Conservation (phyloP, 768 basidiomycete species). For the Leccinum pellstonianum region DNA sequence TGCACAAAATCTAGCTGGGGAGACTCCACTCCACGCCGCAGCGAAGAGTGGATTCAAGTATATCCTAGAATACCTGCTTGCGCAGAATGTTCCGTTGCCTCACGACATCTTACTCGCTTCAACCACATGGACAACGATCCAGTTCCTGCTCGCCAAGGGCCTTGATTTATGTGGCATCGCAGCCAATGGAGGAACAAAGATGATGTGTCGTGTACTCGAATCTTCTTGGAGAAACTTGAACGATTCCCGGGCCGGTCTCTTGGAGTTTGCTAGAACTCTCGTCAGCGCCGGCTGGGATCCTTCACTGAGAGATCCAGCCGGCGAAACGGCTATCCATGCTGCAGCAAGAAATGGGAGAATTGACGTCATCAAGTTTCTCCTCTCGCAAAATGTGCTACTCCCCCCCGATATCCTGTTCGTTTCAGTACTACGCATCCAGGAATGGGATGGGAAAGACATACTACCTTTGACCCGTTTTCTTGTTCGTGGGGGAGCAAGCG, state of each 20-base stretch:
- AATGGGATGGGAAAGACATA: background rate
- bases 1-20: background rate
- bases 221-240: too few relatives aligned
- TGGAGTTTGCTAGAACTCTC: background rate
- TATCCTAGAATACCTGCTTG: background rate
- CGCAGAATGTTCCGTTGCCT: background rate
- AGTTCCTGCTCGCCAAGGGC: background rate
- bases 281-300: background rate
- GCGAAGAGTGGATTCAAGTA: background rate
- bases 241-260: too few relatives aligned
- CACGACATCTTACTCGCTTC: background rate
- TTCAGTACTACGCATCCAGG: too few relatives aligned
- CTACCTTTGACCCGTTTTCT: background rate
- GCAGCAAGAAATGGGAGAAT: background rate
- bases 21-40: slow-evolving; percentile 1
- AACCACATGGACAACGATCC: background rate
- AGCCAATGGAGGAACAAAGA: background rate
- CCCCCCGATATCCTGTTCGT: background rate
- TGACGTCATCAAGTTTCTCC: background rate
- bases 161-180: background rate
- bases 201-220: background rate
- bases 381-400: background rate
- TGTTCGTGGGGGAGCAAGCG: background rate
- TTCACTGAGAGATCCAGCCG: background rate
- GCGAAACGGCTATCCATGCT: background rate